phyloP scores from a whole-genome alignment of 306 rosid species.

The Cicer yamashitae region DNA sequence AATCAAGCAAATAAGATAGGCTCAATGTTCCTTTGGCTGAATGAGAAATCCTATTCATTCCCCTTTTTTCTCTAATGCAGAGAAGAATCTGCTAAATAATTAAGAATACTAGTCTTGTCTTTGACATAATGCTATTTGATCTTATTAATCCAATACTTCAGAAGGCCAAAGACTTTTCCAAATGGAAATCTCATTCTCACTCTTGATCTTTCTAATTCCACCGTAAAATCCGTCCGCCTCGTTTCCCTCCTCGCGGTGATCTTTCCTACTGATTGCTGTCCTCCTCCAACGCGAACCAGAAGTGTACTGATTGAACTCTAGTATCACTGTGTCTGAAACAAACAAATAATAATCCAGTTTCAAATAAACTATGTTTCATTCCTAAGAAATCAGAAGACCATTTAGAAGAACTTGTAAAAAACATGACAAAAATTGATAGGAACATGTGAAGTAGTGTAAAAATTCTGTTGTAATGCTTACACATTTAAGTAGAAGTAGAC shows the following conservation, averaged over 20 bases:
- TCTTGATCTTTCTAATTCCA: conserved; percentile 77
- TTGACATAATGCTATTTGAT: conserved; percentile 35
- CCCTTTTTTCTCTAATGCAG: conserved; percentile 30
- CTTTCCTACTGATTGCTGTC: conserved; percentile 61
- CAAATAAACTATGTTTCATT: conserved; percentile 37
- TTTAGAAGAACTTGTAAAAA: neutral
- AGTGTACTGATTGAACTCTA: conserved; percentile 92
- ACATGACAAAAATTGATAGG: conserved; percentile 14
- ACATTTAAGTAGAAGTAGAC: neutral
- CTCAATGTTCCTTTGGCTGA: conserved; percentile 48
- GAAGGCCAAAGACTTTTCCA: conserved; percentile 90
- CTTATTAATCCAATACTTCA: conserved; percentile 66
- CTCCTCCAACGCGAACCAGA: conserved; percentile 84
- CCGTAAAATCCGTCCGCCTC: conserved; percentile 92
- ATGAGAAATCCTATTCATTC: conserved; percentile 43
- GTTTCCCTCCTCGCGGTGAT: conserved; percentile 85
- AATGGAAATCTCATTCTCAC: conserved; percentile 55
- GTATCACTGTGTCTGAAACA: conserved; percentile 74
- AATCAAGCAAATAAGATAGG: conserved; percentile 34
- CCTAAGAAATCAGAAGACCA: neutral
- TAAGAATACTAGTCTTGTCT: conserved; percentile 39
- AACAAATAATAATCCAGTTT: conserved; percentile 37
- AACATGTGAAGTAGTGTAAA: neutral
- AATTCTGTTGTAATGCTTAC: conserved; percentile 15
- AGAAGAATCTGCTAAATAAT: conserved; percentile 32